Percentiles rank a stretch among this genome's conserved stretches.
Conservation (phyloP, 2,329 filamentous ascomycete species). For the Cadophora gregata region DNA sequence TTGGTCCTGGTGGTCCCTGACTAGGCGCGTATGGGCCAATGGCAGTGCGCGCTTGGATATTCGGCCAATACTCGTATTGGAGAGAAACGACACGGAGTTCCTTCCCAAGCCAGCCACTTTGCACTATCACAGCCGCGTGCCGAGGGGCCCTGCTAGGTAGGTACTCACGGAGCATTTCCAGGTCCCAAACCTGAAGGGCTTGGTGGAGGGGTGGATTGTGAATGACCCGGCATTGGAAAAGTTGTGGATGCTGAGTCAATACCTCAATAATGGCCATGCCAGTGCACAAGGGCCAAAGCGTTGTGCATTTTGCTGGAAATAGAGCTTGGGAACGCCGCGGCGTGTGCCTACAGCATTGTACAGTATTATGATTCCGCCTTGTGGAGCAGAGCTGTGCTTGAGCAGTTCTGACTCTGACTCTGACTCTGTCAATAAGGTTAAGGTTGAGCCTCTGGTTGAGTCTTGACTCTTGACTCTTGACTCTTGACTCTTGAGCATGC, state of each 20-base stretch:
- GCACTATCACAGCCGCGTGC: not conserved
- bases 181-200: too few species aligned
- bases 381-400: not conserved
- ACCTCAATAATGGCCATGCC: too few species aligned
- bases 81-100: not conserved
- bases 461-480: too few species aligned
- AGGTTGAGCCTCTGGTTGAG: too few species aligned
- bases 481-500: too few species aligned
- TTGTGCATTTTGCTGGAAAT: not conserved
- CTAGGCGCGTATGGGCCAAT: constrained; percentile 1
- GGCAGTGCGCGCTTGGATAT: not conserved
- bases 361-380: not conserved
- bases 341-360: not conserved
- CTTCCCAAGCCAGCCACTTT: not conserved
- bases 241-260: not conserved
- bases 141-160: not conserved
- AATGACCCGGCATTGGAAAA: not conserved
- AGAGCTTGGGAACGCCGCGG: not conserved
- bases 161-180: too few species aligned
- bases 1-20: not conserved
- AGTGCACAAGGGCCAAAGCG: not conserved
- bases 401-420: too few species aligned
- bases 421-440: too few species aligned
- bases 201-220: not conserved
- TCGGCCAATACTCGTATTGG: not conserved